Evolutionary conservation across 2,329 filamentous ascomycete genomes (phyloP).

Genomic region (Alternaria hordeiaustralica): DNA sequence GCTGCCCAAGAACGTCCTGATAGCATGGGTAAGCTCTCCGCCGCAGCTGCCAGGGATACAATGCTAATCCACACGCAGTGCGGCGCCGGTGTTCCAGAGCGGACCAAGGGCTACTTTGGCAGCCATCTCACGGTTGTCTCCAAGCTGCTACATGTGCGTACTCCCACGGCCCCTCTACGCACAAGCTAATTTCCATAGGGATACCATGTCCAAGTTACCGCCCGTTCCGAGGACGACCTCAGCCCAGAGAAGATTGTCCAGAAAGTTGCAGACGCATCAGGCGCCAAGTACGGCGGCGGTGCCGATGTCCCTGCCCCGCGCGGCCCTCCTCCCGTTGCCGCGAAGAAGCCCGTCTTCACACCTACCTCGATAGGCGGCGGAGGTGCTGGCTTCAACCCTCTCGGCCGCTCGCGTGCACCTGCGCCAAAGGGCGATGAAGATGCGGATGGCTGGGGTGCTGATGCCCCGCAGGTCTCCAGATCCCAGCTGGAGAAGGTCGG

Average conservation of each 20-base stretch:
- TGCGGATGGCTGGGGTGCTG: constrained; percentile 90
- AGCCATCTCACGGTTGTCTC: constrained; percentile 89
- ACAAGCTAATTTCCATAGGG: constrained; percentile 59
- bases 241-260: constrained; percentile 87
- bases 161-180: neutral
- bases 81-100: constrained; percentile 95
- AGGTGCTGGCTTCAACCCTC: constrained; percentile 68
- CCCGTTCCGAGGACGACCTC: constrained; percentile 87
- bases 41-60: constrained; percentile 4
- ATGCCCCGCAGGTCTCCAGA: constrained; percentile 89
- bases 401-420: constrained; percentile 67
- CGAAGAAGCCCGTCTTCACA: constrained; percentile 91
- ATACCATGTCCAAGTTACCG: constrained; percentile 97
- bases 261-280: constrained; percentile 93
- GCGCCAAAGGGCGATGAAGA: constrained; percentile 67
- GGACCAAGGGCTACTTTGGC: constrained; percentile 98
- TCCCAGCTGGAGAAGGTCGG: constrained; percentile 90
- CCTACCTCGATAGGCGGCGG: constrained; percentile 70
- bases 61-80: constrained; percentile 60
- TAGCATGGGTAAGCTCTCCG: constrained; percentile 72
- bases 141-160: constrained; percentile 80
- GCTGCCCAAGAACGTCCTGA: constrained; percentile 89
- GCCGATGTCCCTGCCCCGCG: constrained; percentile 62
- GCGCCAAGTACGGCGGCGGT: constrained; percentile 85
- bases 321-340: constrained; percentile 71